These are phyloP conservation scores for Globisporangium parvum DNA, from an alignment of 352 stramenopile genomes.

Conservation along the genomic window DNA sequence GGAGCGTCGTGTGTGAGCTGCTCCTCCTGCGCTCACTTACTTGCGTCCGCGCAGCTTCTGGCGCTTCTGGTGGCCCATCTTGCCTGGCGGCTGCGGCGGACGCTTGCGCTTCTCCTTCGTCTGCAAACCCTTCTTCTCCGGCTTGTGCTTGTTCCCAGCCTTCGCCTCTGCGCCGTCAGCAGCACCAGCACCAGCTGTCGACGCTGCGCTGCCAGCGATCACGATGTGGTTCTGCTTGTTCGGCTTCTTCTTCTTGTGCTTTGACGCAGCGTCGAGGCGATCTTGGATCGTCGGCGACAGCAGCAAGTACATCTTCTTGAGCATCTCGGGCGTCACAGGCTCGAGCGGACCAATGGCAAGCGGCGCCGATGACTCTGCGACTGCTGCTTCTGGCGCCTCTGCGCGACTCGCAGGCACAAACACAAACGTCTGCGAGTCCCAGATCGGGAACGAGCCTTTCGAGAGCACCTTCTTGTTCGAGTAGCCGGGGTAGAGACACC, in stretches of 20 bases:
- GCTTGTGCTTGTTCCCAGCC: conserved; percentile 6
- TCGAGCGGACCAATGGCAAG: conserved; percentile 15
- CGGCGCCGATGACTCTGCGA: conserved; percentile 1
- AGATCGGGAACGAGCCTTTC: conserved; percentile 93
- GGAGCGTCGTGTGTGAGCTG: no score
- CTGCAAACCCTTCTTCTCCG: conserved; percentile 16
- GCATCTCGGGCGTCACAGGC: conserved; percentile 48
- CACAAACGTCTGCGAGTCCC: conserved; percentile 94
- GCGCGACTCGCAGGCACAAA: conserved; percentile 55
- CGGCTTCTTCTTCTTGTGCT: conserved; percentile 28
- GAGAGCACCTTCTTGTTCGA: conserved; percentile 95
- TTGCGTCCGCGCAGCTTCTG: conserved; percentile 14
- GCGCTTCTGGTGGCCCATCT: conserved; percentile 21
- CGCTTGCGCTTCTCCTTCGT: conserved; percentile 20
- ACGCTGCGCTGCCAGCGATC: background rate
- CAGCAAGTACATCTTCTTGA: conserved; percentile 62
- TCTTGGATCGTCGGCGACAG: conserved; percentile 61
- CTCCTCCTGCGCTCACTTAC: conserved; percentile 3
- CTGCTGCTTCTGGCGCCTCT: conserved; percentile 4
- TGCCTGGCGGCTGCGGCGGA: conserved; percentile 11
- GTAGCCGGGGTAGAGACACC: conserved; percentile 90
- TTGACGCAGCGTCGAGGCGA: conserved; percentile 38
- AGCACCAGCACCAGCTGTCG: background rate
- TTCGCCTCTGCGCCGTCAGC: background rate
- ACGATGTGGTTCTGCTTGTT: conserved; percentile 19